Conservation (phyloP, 169 alveolate species). For the Plasmodium adleri region DNA sequence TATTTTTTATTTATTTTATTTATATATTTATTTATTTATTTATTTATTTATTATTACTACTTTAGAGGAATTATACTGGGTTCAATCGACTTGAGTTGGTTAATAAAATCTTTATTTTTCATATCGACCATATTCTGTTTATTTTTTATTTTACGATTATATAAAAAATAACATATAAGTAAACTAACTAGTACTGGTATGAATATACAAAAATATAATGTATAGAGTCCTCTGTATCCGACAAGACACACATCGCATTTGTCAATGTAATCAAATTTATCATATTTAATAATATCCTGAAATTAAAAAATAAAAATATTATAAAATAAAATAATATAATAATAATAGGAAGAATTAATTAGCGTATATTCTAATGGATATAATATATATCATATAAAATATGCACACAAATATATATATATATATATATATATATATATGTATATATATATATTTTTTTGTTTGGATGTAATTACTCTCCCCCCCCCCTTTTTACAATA, state of each 20-base stretch:
- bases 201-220: slow-evolving; percentile 55
- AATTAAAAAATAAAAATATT: not conserved
- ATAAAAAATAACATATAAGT: slow-evolving; percentile 41
- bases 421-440: no score
- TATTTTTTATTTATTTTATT: not conserved
- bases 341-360: no score
- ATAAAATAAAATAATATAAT: not conserved
- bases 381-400: no score
- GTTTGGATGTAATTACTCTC: no score
- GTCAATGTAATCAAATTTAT: slow-evolving; percentile 20
- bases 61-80: slow-evolving; percentile 40
- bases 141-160: slow-evolving; percentile 9
- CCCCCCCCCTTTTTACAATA: no score
- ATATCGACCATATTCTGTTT: slow-evolving; percentile 6
- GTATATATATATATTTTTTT: no score
- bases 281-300: slow-evolving; percentile 48
- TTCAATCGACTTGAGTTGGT: slow-evolving; percentile 14
- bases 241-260: slow-evolving; percentile 57
- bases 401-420: no score
- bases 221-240: slow-evolving; percentile 61
- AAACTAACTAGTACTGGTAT: slow-evolving; percentile 54
- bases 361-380: no score
- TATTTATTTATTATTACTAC: not conserved
- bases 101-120: not conserved
- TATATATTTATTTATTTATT: no score